phyloP scores from a whole-genome alignment of 1,284 basidiomycete genomes.

The Malassezia globosa region DNA sequence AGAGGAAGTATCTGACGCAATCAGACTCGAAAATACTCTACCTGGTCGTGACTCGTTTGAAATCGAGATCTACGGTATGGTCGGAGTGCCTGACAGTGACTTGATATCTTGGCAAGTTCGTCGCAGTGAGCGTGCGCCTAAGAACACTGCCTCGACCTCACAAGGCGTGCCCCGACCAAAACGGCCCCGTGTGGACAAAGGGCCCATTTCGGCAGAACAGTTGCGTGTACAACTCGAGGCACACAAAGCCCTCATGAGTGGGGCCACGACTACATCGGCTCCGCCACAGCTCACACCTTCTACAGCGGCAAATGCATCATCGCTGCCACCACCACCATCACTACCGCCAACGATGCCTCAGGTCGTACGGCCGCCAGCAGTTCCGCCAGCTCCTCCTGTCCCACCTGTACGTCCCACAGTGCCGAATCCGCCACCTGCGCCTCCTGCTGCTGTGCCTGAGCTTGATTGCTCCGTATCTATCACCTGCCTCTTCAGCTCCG shows the following conservation, averaged over 20 bases:
- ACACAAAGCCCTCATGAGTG: constrained; percentile 84
- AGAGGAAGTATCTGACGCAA: no score
- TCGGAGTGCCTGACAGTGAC: constrained; percentile 86
- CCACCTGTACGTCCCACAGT: not conserved
- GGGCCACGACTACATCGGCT: constrained; percentile 50
- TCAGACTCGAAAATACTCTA: constrained; percentile 86
- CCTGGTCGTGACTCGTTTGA: constrained; percentile 95
- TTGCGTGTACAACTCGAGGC: constrained; percentile 71
- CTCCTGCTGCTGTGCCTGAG: no score
- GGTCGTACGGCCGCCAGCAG: no score
- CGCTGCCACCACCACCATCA: constrained; percentile 27
- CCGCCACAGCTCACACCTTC: constrained; percentile 9
- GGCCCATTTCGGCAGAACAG: constrained; percentile 59
- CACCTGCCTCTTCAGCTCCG: no score
- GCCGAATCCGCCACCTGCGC: not conserved
- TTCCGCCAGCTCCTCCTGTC: no score
- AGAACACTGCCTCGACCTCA: not conserved
- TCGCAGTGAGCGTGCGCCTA: constrained; percentile 45
- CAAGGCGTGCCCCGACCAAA: constrained; percentile 53
- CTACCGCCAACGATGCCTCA: constrained; percentile 19
- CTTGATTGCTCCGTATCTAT: no score
- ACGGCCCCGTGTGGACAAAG: constrained; percentile 71
- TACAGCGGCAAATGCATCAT: constrained; percentile 22
- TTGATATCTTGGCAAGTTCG: constrained; percentile 84
- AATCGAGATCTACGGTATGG: constrained; percentile 99